phyloP scores from a whole-genome alignment of 306 rosid genomes.

The Ormosia semicastrata region DNA sequence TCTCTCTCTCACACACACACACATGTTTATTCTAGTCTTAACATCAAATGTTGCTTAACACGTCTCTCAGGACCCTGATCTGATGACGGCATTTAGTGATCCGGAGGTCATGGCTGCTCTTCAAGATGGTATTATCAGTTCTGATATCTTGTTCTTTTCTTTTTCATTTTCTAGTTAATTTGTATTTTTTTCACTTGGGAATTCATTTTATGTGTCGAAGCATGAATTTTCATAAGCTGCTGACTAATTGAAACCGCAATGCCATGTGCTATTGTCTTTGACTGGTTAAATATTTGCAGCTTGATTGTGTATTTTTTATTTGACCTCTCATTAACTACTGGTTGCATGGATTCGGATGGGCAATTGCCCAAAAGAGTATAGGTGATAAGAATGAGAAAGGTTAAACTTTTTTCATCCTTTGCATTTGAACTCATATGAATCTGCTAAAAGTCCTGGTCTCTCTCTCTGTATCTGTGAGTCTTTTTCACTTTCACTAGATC shows the following conservation, averaged over 20 bases:
- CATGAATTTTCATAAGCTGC: background rate
- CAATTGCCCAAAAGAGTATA: background rate
- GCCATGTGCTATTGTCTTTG: background rate
- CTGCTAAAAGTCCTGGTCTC: background rate
- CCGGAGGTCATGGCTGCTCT: constrained; percentile 95
- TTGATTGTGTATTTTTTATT: background rate
- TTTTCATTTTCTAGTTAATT: background rate
- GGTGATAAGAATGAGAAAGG: background rate
- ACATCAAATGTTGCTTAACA: background rate
- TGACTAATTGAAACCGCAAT: background rate
- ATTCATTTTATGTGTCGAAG: background rate
- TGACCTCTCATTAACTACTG: background rate
- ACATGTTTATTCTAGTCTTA: background rate
- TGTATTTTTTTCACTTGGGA: background rate
- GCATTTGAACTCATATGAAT: background rate
- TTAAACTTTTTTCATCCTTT: background rate
- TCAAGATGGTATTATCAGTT: constrained; percentile 69
- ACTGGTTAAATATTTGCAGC: background rate
- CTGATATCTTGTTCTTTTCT: background rate
- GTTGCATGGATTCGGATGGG: constrained; percentile 7
- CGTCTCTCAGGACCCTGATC: constrained; percentile 68
- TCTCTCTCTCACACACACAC: background rate
- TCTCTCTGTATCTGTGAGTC: background rate
- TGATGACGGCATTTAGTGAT: constrained; percentile 84
- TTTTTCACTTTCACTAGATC: background rate